Evolutionary conservation across 140 eudicot species (phyloP).

Genomic region (Anethum foeniculum): DNA sequence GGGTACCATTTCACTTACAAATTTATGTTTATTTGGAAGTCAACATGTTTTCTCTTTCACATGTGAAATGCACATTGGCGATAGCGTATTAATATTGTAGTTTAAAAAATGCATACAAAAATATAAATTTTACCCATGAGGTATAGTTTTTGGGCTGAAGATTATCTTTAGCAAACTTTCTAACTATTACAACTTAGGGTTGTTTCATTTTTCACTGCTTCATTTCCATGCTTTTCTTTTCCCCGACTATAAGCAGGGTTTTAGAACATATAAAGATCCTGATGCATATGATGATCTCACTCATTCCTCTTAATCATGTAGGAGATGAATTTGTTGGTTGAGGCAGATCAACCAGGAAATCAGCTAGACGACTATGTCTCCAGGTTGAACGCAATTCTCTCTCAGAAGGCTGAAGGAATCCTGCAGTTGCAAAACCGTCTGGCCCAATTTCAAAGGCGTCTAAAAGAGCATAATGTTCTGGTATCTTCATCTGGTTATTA

Average conservation of each 20-base stretch:
- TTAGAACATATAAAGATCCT: background rate
- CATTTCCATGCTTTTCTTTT: background rate
- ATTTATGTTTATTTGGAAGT: background rate
- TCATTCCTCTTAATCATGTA: conserved; percentile 19
- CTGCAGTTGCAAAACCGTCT: conserved; percentile 69
- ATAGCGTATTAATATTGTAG: background rate
- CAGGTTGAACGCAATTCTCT: conserved; percentile 63
- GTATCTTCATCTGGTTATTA: conserved; percentile 65
- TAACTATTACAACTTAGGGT: background rate
- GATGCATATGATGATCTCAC: background rate
- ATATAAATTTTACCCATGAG: background rate
- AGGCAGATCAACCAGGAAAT: conserved; percentile 97
- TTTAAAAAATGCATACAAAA: background rate
- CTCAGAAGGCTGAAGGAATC: conserved; percentile 90
- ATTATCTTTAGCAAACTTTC: background rate
- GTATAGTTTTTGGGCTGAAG: background rate
- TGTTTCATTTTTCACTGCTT: background rate
- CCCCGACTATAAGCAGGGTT: too few species aligned
- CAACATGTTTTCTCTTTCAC: background rate
- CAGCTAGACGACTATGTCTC: conserved; percentile 76
- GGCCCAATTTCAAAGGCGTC: conserved; percentile 81
- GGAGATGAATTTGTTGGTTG: conserved; percentile 95
- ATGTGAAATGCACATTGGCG: background rate
- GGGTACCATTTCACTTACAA: background rate
- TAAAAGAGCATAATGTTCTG: conserved; percentile 82